Percentiles rank a stretch among this genome's conserved stretches.
Conservation (phyloP, 768 basidiomycete species). For the Hydnomerulius pinastri region DNA sequence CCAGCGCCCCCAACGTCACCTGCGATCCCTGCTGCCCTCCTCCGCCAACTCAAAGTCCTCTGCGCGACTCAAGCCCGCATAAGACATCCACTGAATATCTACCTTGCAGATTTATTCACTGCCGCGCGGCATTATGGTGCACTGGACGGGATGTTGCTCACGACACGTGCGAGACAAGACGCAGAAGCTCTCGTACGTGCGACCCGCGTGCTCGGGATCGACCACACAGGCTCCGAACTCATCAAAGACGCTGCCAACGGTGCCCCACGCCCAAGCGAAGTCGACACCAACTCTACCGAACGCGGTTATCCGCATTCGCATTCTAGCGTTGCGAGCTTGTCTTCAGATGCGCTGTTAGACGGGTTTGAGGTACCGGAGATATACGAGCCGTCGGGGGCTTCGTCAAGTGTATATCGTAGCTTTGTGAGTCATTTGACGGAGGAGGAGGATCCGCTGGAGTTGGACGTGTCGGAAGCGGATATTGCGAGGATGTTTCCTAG, state of each 20-base stretch:
- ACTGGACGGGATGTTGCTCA: constrained; percentile 70
- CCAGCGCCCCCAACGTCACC: constrained; percentile 16
- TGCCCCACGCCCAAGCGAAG: constrained; percentile 18
- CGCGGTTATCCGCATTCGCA: constrained; percentile 15
- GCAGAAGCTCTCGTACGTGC: constrained; percentile 70
- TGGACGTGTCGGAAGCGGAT: constrained; percentile 75
- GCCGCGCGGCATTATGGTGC: constrained; percentile 72
- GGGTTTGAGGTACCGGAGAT: constrained; percentile 16
- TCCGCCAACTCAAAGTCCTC: constrained; percentile 27
- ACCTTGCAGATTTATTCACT: constrained; percentile 71
- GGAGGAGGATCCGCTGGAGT: constrained; percentile 28
- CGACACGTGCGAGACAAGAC: constrained; percentile 58
- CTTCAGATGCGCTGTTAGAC: constrained; percentile 25
- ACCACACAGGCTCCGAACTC: constrained; percentile 62
- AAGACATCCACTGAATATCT: constrained; percentile 55
- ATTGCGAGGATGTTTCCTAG: constrained; percentile 73
- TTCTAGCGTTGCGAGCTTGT: constrained; percentile 16
- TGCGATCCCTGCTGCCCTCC: constrained; percentile 33
- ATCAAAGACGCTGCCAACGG: constrained; percentile 33
- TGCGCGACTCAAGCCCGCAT: constrained; percentile 44
- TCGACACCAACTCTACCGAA: constrained; percentile 17
- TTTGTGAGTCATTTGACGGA: constrained; percentile 1
- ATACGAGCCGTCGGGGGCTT: neutral
- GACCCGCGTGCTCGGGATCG: constrained; percentile 62
- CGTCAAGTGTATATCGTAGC: constrained; percentile 9